Evolutionary conservation across 2,329 filamentous ascomycete genomes (phyloP).

Genomic region (Fusarium zealandicum): DNA sequence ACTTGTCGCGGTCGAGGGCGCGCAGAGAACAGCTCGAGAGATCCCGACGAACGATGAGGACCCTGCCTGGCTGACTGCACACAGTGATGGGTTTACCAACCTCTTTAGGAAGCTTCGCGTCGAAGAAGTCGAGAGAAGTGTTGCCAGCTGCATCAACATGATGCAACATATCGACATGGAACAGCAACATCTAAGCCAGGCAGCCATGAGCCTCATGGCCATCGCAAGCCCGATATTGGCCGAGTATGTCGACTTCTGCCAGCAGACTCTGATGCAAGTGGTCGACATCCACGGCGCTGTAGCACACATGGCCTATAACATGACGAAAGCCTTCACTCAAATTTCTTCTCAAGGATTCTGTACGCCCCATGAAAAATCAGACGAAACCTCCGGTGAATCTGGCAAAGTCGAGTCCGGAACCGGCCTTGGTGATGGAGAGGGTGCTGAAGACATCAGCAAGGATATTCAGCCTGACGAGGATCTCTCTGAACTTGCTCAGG

Average conservation of each 20-base stretch:
- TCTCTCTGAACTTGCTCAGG: conserved; percentile 86
- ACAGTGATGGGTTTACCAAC: conserved; percentile 59
- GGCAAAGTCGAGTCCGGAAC: conserved; percentile 90
- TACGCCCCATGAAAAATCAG: conserved; percentile 81
- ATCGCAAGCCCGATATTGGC: conserved; percentile 70
- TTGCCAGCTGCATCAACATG: conserved; percentile 49
- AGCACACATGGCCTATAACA: conserved; percentile 75
- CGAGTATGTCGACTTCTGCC: conserved; percentile 72
- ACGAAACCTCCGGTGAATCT: conserved; percentile 71
- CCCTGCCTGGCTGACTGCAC: conserved; percentile 46
- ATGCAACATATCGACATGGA: conserved; percentile 46
- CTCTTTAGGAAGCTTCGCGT: conserved; percentile 68
- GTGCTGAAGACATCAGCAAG: conserved; percentile 96
- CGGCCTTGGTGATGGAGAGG: conserved; percentile 92
- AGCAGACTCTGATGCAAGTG: conserved; percentile 64
- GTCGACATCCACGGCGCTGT: conserved; percentile 72
- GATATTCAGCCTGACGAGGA: conserved; percentile 95
- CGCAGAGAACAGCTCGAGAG: conserved; percentile 62
- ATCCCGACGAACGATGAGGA: conserved; percentile 47
- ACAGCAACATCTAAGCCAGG: conserved; percentile 37
- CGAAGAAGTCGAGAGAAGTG: conserved; percentile 57
- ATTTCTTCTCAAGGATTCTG: conserved; percentile 90
- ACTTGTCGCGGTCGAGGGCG: conserved; percentile 79
- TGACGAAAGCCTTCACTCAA: conserved; percentile 79
- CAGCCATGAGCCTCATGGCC: conserved; percentile 44